phyloP scores from a whole-genome alignment of 2,329 filamentous ascomycete genomes.

The Diaporthe humulicola region DNA sequence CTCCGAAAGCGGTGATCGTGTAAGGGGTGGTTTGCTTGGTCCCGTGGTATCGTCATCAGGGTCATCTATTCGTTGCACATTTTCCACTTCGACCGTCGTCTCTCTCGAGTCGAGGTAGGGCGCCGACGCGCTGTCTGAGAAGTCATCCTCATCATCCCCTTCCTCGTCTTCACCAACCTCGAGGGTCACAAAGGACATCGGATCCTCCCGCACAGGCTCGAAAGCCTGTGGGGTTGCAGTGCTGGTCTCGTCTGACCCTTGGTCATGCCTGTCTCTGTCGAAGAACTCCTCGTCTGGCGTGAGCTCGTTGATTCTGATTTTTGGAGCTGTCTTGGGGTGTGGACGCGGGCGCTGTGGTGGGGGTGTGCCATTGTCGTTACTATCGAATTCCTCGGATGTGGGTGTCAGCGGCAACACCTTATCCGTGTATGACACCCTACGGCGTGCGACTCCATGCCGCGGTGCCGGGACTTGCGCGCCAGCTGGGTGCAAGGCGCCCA shows the following conservation, averaged over 20 bases:
- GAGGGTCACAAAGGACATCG: not conserved
- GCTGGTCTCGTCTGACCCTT: not conserved
- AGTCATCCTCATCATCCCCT: conserved; percentile 18
- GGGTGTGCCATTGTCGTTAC: conserved; percentile 41
- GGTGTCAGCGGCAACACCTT: conserved; percentile 52
- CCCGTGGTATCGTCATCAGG: not conserved
- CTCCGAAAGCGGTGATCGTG: conserved; percentile 41
- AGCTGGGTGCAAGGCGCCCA: not conserved
- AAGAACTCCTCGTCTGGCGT: conserved; percentile 16
- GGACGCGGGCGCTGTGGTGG: conserved; percentile 11
- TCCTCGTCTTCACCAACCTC: conserved; percentile 6
- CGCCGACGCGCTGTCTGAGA: conserved; percentile 13
- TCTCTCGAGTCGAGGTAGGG: conserved; percentile 22
- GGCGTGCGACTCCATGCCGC: conserved; percentile 6
- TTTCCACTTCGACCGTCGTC: not conserved
- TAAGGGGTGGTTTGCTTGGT: conserved; percentile 36
- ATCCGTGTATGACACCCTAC: conserved; percentile 43
- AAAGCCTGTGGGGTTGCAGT: not conserved
- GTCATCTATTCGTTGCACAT: conserved; percentile 8
- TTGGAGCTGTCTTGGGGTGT: conserved; percentile 1
- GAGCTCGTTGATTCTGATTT: conserved; percentile 26
- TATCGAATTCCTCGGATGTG: conserved; percentile 45
- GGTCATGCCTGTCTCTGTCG: not conserved
- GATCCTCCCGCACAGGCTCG: not conserved
- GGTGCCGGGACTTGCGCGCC: not conserved